Evolutionary conservation across 192 early-diverging fungal species (phyloP).

Genomic region (Umbelopsis vinacea): DNA sequence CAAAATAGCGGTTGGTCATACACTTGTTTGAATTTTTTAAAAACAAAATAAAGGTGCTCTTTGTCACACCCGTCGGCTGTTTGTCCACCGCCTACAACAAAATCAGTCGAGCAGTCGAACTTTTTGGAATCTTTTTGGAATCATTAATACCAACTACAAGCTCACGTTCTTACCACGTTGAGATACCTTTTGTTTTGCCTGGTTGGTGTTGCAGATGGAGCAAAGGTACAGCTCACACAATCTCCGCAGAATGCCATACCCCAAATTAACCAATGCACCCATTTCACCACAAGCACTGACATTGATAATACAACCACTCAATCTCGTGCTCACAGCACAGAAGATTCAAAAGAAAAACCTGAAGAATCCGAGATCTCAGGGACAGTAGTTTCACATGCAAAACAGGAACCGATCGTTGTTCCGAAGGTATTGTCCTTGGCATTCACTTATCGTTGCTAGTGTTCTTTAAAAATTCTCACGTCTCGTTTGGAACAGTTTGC

Average conservation of each 20-base stretch:
- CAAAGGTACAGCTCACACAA: not conserved
- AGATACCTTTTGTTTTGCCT: not conserved
- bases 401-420: not conserved
- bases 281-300: not conserved
- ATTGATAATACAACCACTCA: not conserved
- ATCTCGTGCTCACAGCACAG: not conserved
- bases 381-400: not conserved
- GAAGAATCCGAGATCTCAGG: conserved; percentile 2
- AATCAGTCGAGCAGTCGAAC: not conserved
- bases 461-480: not conserved
- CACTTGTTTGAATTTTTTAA: not conserved
- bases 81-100: not conserved
- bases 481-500: not conserved
- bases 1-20: too few species aligned
- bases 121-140: not conserved
- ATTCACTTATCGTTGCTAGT: too few species aligned
- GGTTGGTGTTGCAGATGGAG: not conserved
- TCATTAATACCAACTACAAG: not conserved
- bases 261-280: not conserved
- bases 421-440: not conserved
- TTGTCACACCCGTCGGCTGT: not conserved
- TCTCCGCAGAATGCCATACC: not conserved
- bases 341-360: not conserved
- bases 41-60: not conserved
- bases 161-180: not conserved